phyloP scores from a whole-genome alignment of 176 grass and related monocot species.

The Urochloa ruziziensis region DNA sequence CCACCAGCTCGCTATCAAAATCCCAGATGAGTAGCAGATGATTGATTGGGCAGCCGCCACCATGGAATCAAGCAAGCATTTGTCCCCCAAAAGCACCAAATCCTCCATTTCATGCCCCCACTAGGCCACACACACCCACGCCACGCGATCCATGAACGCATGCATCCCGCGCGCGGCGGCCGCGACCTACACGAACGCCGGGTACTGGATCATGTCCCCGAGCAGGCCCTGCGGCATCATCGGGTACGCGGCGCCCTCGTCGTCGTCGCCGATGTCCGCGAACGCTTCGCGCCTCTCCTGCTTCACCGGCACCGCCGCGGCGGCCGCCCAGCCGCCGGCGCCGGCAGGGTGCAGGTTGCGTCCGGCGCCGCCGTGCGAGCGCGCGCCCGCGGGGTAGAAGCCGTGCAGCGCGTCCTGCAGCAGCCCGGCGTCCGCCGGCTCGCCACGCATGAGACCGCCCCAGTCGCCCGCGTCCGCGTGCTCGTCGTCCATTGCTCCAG shows the following conservation, averaged over 20 bases:
- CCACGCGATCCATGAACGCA: background rate
- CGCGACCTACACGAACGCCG: slow-evolving; percentile 49
- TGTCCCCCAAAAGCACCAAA: background rate
- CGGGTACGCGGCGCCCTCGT: slow-evolving; percentile 14
- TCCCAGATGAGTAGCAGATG: background rate
- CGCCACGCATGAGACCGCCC: slow-evolving; percentile 52
- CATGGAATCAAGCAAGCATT: background rate
- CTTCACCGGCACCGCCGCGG: background rate
- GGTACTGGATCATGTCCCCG: slow-evolving; percentile 73
- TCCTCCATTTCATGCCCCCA: background rate
- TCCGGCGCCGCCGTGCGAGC: background rate
- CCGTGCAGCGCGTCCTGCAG: slow-evolving; percentile 83
- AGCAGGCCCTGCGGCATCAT: slow-evolving; percentile 58
- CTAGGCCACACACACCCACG: background rate
- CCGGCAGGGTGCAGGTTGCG: background rate
- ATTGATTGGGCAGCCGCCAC: background rate
- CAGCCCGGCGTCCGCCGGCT: slow-evolving; percentile 61
- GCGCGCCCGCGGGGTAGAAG: slow-evolving; percentile 44
- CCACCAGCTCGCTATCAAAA: background rate
- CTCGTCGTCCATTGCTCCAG: background rate
- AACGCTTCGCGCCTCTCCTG: slow-evolving; percentile 21
- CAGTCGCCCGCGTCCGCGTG: slow-evolving; percentile 39
- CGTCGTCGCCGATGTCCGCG: background rate
- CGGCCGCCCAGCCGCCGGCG: background rate
- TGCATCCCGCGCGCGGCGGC: background rate